phyloP scores from a whole-genome alignment of 441 rosid genomes.

The Gossypium gossypioides region DNA sequence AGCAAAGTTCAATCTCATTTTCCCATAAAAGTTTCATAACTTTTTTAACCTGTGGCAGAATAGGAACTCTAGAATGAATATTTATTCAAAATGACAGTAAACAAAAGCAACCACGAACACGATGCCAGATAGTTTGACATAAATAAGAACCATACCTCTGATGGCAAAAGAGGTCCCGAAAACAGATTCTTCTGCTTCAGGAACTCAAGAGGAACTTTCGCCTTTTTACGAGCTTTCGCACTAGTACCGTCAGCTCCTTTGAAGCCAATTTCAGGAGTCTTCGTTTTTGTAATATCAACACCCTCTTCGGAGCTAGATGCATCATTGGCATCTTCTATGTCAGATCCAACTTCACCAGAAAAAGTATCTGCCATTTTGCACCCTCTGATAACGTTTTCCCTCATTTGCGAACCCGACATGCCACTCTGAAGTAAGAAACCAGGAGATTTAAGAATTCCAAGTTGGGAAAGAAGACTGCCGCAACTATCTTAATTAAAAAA shows the following conservation, averaged over 20 bases:
- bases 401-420: constrained; percentile 30
- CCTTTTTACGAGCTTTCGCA: constrained; percentile 24
- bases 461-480: background rate
- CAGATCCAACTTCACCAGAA: constrained; percentile 28
- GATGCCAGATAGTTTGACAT: background rate
- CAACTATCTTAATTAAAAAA: background rate
- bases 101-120: background rate
- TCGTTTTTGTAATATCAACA: constrained; percentile 23
- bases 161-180: constrained; percentile 55
- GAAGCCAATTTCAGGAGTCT: constrained; percentile 17
- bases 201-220: constrained; percentile 25
- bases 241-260: constrained; percentile 22
- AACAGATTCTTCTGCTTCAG: constrained; percentile 25
- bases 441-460: constrained; percentile 3
- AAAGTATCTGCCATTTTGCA: constrained; percentile 27
- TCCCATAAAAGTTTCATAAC: constrained; percentile 63
- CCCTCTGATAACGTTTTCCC: constrained; percentile 49
- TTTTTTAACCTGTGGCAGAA: constrained; percentile 46
- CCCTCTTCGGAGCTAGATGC: constrained; percentile 7
- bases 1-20: constrained; percentile 71
- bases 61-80: background rate
- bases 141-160: constrained; percentile 46
- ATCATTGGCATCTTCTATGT: constrained; percentile 29
- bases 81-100: constrained; percentile 2
- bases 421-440: constrained; percentile 38